Evolutionary conservation across 305 asterid species (phyloP).

Genomic region (Salvia sclarea): DNA sequence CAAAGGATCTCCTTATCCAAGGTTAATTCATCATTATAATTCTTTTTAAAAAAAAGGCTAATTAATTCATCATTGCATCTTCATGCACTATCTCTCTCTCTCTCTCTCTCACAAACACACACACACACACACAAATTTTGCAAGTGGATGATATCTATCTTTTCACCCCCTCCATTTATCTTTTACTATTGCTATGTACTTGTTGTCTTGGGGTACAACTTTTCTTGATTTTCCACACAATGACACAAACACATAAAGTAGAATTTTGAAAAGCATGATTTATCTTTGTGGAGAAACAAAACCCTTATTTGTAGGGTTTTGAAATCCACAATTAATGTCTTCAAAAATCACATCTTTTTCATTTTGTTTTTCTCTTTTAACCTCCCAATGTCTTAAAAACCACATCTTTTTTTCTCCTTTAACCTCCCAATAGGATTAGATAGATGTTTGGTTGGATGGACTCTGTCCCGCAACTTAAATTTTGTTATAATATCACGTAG

Average conservation of each 20-base stretch:
- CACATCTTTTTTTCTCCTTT: not conserved
- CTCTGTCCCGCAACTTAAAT: too few species aligned
- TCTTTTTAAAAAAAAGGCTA: too few species aligned
- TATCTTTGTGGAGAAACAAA: not conserved
- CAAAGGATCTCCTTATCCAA: constrained; percentile 87
- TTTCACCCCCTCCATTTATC: constrained; percentile 1
- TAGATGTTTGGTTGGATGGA: too few species aligned
- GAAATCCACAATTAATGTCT: not conserved
- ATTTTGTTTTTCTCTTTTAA: too few species aligned
- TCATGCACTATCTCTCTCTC: not conserved
- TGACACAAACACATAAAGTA: too few species aligned
- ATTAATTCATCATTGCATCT: too few species aligned
- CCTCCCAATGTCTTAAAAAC: not conserved
- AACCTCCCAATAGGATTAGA: too few species aligned
- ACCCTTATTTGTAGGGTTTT: not conserved
- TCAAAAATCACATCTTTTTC: too few species aligned
- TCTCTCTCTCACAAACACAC: not conserved
- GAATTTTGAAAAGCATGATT: not conserved
- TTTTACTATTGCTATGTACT: not conserved
- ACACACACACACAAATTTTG: not conserved
- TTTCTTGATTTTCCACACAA: not conserved
- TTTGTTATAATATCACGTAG: too few species aligned
- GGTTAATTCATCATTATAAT: too few species aligned
- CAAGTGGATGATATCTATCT: not conserved
- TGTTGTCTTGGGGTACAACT: constrained; percentile 15